Evolutionary conservation across 208 protist species (phyloP).

Genomic region (Chromosphaera perkinsii): DNA sequence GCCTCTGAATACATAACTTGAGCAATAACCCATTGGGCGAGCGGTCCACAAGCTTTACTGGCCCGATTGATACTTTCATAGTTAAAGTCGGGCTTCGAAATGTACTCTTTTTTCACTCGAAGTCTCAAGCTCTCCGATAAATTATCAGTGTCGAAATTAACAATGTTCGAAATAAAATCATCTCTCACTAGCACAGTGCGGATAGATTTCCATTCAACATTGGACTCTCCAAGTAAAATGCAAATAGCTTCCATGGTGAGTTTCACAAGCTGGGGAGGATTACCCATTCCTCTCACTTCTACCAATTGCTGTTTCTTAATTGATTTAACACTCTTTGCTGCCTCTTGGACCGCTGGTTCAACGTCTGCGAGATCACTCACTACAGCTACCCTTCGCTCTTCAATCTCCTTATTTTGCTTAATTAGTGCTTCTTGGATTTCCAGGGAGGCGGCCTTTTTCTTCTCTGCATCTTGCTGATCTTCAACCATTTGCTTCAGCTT

Average conservation of each 20-base stretch:
- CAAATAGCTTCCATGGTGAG: slow-evolving; percentile 59
- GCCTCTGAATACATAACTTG: slow-evolving; percentile 84
- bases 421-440: slow-evolving; percentile 51
- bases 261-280: slow-evolving; percentile 86
- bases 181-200: slow-evolving; percentile 77
- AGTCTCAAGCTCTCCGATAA: slow-evolving; percentile 60
- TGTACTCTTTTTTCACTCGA: slow-evolving; percentile 67
- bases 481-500: slow-evolving; percentile 77
- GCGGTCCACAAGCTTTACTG: slow-evolving; percentile 89
- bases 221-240: slow-evolving; percentile 44
- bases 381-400: slow-evolving; percentile 73
- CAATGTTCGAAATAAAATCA: slow-evolving; percentile 85
- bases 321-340: slow-evolving; percentile 63
- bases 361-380: slow-evolving; percentile 84
- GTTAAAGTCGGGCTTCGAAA: slow-evolving; percentile 81
- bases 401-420: slow-evolving; percentile 48
- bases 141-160: slow-evolving; percentile 82
- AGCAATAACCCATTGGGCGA: slow-evolving; percentile 90
- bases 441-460: slow-evolving; percentile 52
- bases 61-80: slow-evolving; percentile 83
- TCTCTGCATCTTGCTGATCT: slow-evolving; percentile 66
- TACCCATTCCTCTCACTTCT: slow-evolving; percentile 90
- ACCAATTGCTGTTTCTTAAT: slow-evolving; percentile 89
- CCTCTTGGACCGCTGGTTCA: slow-evolving; percentile 86
- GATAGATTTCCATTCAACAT: slow-evolving; percentile 83